Base-by-base conservation (phyloP, 2,329 filamentous ascomycete genomes). In the Epichloe hybrida region DNA sequence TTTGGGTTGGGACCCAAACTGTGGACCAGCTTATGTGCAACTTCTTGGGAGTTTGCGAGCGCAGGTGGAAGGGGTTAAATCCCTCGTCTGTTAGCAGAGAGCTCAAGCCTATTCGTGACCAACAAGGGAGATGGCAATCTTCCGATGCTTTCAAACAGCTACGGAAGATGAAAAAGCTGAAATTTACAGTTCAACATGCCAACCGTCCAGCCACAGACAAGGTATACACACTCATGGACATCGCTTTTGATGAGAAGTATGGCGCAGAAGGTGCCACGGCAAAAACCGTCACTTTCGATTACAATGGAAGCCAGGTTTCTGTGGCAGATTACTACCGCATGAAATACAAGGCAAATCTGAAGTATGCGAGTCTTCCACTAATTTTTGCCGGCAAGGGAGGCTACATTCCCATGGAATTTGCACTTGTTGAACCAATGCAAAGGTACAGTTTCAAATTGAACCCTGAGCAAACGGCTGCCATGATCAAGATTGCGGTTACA, bases 401-500 rank as follows among this genome's bases (percentile, higher is more conserved):
- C 0, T 64, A 68, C 3, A 81, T 83, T 55, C 82, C 82, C 0
- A 75, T 84, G 67, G 83, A 86, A 57, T 62, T 81, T 3, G 79
- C 77, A 50, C 66, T 68, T 8, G 56, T 81, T 6, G 59, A 71
- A 37, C 64, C 70, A 0, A 74, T 79, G 61, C 81, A 85, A 62
- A 71, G 77, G 0, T 86, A 83, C 56, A 69, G 71, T 0, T 83
- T 71, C 67, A 86, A 85, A 65, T 64, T 86, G 1, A 75, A 75
- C 49, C 71, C 75, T 0, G 63, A 68, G 0, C 74, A 95, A 69
- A 96, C 91, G 0, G 71, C 83, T 0, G 69, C 76, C 5, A 98
- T 98, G 93, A 96, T 98, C 71, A 91, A 86, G 65, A 88, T 91
- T 59, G 90, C 91, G 0, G 91, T 95, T 4, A 88, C 85, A 5